phyloP scores from a whole-genome alignment of 331 rosid genomes.

The Spiraea crenata region DNA sequence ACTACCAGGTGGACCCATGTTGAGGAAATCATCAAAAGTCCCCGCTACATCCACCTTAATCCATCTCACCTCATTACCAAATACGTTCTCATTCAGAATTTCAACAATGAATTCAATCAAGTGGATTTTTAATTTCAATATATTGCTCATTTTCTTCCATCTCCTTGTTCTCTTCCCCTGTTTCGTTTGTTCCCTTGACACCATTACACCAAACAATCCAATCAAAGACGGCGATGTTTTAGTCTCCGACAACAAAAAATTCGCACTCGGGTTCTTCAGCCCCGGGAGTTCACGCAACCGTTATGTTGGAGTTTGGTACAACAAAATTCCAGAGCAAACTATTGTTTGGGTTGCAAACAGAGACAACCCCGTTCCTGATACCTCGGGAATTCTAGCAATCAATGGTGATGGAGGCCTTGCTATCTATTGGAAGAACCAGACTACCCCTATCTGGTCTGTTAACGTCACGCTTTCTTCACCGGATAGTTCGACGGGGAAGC shows the following conservation, averaged over 20 bases:
- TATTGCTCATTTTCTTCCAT: background rate
- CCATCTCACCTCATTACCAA: background rate
- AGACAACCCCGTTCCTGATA: constrained; percentile 38
- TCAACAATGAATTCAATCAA: background rate
- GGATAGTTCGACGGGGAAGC: constrained; percentile 21
- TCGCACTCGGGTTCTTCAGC: constrained; percentile 61
- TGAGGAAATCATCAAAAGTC: no score
- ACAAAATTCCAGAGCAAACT: constrained; percentile 29
- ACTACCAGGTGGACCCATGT: no score
- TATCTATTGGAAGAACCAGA: constrained; percentile 18
- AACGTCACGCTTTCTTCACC: constrained; percentile 15
- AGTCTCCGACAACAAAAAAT: constrained; percentile 29
- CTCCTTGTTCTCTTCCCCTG: background rate
- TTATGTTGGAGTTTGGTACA: constrained; percentile 64
- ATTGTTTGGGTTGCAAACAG: constrained; percentile 67
- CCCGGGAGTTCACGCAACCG: constrained; percentile 39
- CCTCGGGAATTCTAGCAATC: constrained; percentile 31
- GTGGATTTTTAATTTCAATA: background rate
- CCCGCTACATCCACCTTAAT: no score
- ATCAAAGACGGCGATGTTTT: constrained; percentile 48
- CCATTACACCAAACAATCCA: constrained; percentile 14
- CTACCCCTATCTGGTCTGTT: constrained; percentile 30
- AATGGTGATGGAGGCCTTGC: constrained; percentile 37
- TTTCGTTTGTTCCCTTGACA: constrained; percentile 11
- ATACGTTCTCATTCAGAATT: background rate